phyloP scores from a whole-genome alignment of 352 stramenopile species.

The Thraustotheca clavata region DNA sequence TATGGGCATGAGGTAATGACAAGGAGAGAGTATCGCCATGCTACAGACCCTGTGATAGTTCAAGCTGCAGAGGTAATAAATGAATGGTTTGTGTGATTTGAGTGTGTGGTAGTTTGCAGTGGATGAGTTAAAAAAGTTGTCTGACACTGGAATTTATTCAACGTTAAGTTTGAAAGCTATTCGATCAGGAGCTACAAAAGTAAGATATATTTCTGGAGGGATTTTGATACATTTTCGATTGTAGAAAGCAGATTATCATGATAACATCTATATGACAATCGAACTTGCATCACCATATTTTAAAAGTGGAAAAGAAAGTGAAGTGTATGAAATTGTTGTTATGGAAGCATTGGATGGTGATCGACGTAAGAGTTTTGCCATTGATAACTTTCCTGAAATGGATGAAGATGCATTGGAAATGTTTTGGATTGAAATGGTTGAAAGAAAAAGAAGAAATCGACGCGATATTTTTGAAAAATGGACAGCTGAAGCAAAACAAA shows the following conservation, averaged over 20 bases:
- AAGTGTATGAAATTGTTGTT: conserved; percentile 70
- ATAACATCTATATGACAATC: conserved; percentile 61
- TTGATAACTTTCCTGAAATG: conserved; percentile 83
- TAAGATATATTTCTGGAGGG: conserved; percentile 7
- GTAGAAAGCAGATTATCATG: conserved; percentile 70
- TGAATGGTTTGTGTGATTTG: neutral
- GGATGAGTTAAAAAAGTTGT: conserved; percentile 42
- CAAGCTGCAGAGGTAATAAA: neutral
- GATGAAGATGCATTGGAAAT: conserved; percentile 61
- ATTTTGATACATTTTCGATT: neutral
- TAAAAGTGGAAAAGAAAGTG: conserved; percentile 36
- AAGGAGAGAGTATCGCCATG: neutral
- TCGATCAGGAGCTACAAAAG: conserved; percentile 44
- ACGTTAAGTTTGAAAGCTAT: conserved; percentile 46
- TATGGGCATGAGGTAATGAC: neutral
- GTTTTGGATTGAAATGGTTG: conserved; percentile 71
- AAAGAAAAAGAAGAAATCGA: conserved; percentile 32
- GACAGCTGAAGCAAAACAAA: conserved; percentile 5
- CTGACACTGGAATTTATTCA: conserved; percentile 63
- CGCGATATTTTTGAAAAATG: conserved; percentile 43
- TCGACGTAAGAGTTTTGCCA: conserved; percentile 50
- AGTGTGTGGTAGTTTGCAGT: conserved; percentile 45
- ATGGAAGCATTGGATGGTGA: conserved; percentile 52
- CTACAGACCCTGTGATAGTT: conserved; percentile 4
- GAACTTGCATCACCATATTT: conserved; percentile 64